phyloP scores from a whole-genome alignment of 2,329 filamentous ascomycete species.

The Leptographium wingfieldii region DNA sequence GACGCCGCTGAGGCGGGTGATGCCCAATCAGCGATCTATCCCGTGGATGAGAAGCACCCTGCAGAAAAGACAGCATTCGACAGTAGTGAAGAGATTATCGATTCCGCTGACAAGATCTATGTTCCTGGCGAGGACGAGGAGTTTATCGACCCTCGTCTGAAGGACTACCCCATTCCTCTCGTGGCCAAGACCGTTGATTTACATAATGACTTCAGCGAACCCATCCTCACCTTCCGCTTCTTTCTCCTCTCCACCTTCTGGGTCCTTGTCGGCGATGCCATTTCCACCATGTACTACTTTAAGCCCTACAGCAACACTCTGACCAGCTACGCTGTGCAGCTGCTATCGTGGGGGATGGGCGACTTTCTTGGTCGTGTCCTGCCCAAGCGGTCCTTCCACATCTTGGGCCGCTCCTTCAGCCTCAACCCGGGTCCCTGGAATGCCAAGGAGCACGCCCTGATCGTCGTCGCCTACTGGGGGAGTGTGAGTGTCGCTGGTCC shows the following conservation, averaged over 20 bases:
- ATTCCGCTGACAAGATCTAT: constrained; percentile 6
- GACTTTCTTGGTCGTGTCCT: constrained; percentile 16
- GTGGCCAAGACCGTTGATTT: constrained; percentile 21
- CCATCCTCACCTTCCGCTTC: constrained; percentile 22
- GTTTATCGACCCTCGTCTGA: constrained; percentile 19
- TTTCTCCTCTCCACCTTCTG: constrained; percentile 20
- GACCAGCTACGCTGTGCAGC: constrained; percentile 19
- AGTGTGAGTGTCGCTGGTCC: constrained; percentile 9
- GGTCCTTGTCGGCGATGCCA: constrained; percentile 18
- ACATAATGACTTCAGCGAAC: constrained; percentile 20
- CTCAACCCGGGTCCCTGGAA: constrained; percentile 22
- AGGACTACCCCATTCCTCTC: constrained; percentile 19
- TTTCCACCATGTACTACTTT: constrained; percentile 21
- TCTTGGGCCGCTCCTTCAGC: constrained; percentile 19
- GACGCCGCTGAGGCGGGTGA: too few relatives aligned
- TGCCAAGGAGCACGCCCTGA: constrained; percentile 20
- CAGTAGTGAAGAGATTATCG: neutral
- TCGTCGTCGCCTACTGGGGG: constrained; percentile 21
- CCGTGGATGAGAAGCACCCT: neutral
- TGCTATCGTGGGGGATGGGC: constrained; percentile 21
- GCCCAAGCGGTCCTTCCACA: constrained; percentile 13
- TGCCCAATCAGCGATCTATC: too few relatives aligned
- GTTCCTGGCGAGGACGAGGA: constrained; percentile 17
- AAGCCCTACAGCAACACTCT: constrained; percentile 18
- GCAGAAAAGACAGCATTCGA: neutral